Base-by-base conservation (phyloP, 805 yeast genomes). In the Tanozyma kutaoensis region DNA sequence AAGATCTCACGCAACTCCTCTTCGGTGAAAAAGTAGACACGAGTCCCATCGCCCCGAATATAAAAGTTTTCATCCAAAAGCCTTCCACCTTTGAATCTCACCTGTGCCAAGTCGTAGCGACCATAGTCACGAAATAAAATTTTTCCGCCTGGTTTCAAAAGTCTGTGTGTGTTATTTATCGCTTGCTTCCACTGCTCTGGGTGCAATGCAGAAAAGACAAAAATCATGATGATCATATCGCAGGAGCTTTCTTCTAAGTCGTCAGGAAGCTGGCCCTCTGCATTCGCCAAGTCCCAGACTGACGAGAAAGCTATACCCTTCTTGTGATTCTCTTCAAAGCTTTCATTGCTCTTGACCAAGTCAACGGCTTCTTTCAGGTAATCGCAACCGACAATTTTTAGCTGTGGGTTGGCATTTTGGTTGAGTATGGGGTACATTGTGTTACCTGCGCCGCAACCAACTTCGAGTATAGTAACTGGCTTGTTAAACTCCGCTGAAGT, bases 361-460 rank as follows among this genome's bases (percentile, higher is more conserved):
- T 88, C 85, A 12, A 91, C 91, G 0, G 98, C 98, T 35, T 76
- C 76, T 32, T 76, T 72, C 31, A 93, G 78, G 48, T 79, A 91
- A 52, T 91, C 98, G 26, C 85, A 91, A 2, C 94, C 98, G 29
- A 71, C 66, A 6, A 91, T 69, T 38, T 58, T 66, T 28, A 91
- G 55, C 15, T 73, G 53, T n/a, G 75, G 73, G 52, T 91, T 91
- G 48, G 80, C 63, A 48, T 91, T 91, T 40, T 78, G 85, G 29
- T 66, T 66, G 31, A 91, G 55, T 13, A 91, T 76, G 4, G 98
- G 98, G 50, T 78, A 91, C 60, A 91, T 69, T 0, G 98, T 91
- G 50, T 91, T 91, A 8, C 98, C 98, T 4, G 95, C 97, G 30
- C 98, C 98, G 55, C 98, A 91, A 3, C 98, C 98, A 25, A 91